These are phyloP conservation scores for Strobilomyces dryophilus DNA, from an alignment of 768 basidiomycete species.

Conservation along the genomic window DNA sequence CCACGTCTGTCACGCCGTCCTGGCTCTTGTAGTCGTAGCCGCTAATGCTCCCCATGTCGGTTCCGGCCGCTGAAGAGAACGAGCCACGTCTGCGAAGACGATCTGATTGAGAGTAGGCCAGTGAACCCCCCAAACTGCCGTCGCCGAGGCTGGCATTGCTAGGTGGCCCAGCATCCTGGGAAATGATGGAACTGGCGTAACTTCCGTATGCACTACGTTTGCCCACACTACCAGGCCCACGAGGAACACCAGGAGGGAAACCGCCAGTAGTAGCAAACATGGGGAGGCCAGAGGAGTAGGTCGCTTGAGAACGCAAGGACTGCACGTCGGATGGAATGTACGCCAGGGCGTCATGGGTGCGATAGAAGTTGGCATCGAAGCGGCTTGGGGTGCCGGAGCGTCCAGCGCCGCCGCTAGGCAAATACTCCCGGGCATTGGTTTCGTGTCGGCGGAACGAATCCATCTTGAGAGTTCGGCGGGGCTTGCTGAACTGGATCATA, in stretches of 20 bases:
- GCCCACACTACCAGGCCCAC: constrained; percentile 52
- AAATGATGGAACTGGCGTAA: constrained; percentile 90
- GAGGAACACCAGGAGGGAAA: constrained; percentile 63
- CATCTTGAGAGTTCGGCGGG: constrained; percentile 87
- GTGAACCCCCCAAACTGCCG: constrained; percentile 42
- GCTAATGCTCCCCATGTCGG: constrained; percentile 75
- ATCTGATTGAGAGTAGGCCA: constrained; percentile 91
- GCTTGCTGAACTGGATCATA: constrained; percentile 99
- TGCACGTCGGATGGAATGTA: constrained; percentile 96
- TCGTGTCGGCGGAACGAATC: constrained; percentile 94
- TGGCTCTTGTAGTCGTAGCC: constrained; percentile 86
- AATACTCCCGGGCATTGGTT: constrained; percentile 81
- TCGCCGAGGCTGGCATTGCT: constrained; percentile 57
- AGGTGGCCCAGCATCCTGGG: constrained; percentile 79
- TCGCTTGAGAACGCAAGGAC: constrained; percentile 94
- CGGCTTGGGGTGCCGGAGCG: constrained; percentile 90
- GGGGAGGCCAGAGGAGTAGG: constrained; percentile 88
- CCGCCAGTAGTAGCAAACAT: constrained; percentile 72
- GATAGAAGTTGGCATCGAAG: constrained; percentile 94
- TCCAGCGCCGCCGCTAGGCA: constrained; percentile 36
- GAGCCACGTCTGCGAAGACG: constrained; percentile 74
- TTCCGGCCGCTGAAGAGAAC: constrained; percentile 70
- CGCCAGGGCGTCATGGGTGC: constrained; percentile 88
- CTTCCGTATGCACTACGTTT: constrained; percentile 75
- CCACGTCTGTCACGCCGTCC: constrained; percentile 72